Base-by-base conservation (phyloP, 2,329 filamentous ascomycete genomes). In the Rachicladosporium sp. region DNA sequence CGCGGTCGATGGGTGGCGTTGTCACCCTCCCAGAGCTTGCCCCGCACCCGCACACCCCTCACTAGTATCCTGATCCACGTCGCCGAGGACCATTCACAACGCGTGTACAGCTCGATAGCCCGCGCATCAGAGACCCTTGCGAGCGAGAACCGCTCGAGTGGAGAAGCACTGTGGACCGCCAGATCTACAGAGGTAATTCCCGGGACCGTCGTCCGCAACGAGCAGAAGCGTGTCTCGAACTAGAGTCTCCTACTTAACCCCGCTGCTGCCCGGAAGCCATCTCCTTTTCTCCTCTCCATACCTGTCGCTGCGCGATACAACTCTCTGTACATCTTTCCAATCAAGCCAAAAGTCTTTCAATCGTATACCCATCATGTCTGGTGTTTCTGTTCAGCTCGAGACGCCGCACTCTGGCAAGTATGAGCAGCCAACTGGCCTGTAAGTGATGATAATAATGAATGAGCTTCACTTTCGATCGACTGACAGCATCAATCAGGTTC, bases 361-460 rank as follows among this genome's bases (percentile, higher is more conserved):
- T 44, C 41, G 12, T 38, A 37, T 34, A 34, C 31, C 31, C 40
- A 54, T 46, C 46, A 53, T 53, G 51, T 64, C 50, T 53, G 12
- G 30, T 12, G 56, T 78, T 52, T 70, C 69, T 41, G 64, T 71
- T 48, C 70, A 79, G 60, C 71, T 86, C 54, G 74, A 78, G 66
- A 84, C 80, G 52, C 80, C 82, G 43, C 46, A 74, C 50, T 75
- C 76, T 51, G 80, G 68, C 60, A 68, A 71, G 57, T 70, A 69
- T 51, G 62, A 66, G 38, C 69, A 71, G 63, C 69, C 68, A 43
- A 71, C 65, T 39, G 68, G 68, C 52, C 64, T 71, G 67, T 70
- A 62, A 64, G 67, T 68, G 11, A 23, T 31, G 35, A 38, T 33
- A 29, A 41, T 31, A 79, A 86, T 84, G 80, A 29, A 41, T 21